These are phyloP conservation scores for Fagus crenata DNA, from an alignment of 306 rosid species.

Conservation along the genomic window DNA sequence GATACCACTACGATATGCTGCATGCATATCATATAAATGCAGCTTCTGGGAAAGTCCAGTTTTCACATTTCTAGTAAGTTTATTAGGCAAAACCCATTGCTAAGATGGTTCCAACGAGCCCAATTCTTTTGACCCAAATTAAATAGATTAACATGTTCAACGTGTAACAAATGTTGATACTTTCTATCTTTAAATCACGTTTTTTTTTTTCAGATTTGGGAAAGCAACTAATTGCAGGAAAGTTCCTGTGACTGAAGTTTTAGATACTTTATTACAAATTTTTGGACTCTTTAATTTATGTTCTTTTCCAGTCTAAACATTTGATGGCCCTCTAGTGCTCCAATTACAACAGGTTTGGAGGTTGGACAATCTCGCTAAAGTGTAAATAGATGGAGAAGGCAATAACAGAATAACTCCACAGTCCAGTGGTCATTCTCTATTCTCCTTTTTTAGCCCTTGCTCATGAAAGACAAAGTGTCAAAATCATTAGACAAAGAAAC, in stretches of 20 bases:
- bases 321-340: neutral
- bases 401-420: neutral
- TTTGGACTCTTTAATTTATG: neutral
- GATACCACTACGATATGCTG: neutral
- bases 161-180: neutral
- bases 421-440: too few relatives aligned
- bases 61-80: neutral
- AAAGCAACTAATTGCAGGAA: neutral
- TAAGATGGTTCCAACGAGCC: neutral
- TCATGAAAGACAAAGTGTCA: too few relatives aligned
- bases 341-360: too few relatives aligned
- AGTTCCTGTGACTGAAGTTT: neutral
- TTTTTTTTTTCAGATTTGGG: neutral
- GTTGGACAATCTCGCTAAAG: too few relatives aligned
- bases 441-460: too few relatives aligned
- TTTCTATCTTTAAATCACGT: neutral
- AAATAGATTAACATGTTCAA: neutral
- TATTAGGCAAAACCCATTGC: neutral
- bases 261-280: neutral
- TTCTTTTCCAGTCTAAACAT: neutral
- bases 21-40: neutral
- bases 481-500: too few relatives aligned
- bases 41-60: neutral
- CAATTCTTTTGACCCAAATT: neutral
- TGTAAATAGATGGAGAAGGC: too few relatives aligned